Percentiles rank a stretch among this genome's conserved stretches.
These are phyloP conservation scores for Mitragyna speciosa DNA, from an alignment of 257 asterid species.

Conservation along the genomic window DNA sequence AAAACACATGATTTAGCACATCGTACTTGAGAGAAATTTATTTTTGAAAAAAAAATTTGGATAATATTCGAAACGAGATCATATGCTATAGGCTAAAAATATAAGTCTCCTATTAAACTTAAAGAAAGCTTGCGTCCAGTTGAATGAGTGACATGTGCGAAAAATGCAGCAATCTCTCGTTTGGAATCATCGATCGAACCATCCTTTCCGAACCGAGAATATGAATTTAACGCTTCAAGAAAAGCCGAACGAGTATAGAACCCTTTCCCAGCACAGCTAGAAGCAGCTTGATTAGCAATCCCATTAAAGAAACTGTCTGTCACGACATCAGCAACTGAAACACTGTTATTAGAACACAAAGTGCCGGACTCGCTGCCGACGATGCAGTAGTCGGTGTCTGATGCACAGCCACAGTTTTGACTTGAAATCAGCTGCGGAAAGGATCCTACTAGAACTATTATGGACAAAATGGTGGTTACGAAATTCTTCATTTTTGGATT, in stretches of 20 bases:
- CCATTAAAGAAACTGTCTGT: constrained; percentile 12
- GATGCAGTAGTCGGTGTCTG: constrained; percentile 31
- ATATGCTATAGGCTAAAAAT: too few relatives aligned
- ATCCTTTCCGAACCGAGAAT: constrained; percentile 36
- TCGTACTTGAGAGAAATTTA: too few relatives aligned
- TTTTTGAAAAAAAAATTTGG: too few relatives aligned
- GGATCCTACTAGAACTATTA: constrained; percentile 3
- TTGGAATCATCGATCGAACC: constrained; percentile 26
- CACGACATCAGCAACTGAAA: neutral
- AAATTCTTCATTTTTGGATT: neutral
- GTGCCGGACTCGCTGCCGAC: too few relatives aligned
- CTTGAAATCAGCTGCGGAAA: constrained; percentile 1
- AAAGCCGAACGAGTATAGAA: constrained; percentile 37
- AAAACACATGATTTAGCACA: too few relatives aligned
- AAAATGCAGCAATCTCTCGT: constrained; percentile 47
- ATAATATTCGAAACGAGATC: too few relatives aligned
- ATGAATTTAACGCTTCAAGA: constrained; percentile 36
- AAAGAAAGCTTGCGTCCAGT: constrained; percentile 41
- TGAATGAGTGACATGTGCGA: constrained; percentile 55
- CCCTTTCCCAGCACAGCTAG: constrained; percentile 9
- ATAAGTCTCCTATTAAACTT: too few relatives aligned
- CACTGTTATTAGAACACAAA: neutral
- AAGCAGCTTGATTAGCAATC: constrained; percentile 13
- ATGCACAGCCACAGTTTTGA: constrained; percentile 25
- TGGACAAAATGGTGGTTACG: neutral